Evolutionary conservation across 257 asterid species (phyloP).

Genomic region (Penstemon newberryi): DNA sequence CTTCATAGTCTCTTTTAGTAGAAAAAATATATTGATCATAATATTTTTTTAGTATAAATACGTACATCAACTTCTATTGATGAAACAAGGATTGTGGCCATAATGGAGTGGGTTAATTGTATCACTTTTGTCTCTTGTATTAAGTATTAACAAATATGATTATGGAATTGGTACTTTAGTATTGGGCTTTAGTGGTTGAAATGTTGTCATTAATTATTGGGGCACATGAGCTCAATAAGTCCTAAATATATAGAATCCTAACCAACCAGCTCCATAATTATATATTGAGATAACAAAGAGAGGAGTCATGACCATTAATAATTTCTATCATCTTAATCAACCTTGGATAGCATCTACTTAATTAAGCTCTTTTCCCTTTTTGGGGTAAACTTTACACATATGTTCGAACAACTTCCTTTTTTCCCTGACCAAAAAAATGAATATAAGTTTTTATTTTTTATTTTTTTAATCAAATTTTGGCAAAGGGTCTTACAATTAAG

Average conservation of each 20-base stretch:
- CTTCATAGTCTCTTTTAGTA: no score
- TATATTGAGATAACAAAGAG: not conserved
- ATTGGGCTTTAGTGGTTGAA: conserved; percentile 36
- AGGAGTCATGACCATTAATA: no score
- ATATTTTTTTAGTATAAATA: no score
- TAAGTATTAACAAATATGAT: not conserved
- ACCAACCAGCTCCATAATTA: conserved; percentile 42
- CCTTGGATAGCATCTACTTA: conserved; percentile 15
- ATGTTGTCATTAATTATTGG: conserved; percentile 32
- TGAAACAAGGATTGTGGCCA: no score
- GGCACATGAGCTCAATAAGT: conserved; percentile 42
- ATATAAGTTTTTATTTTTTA: no score
- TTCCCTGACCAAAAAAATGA: not conserved
- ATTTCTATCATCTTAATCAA: not conserved
- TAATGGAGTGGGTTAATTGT: not conserved
- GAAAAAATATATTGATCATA: no score
- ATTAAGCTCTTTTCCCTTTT: no score
- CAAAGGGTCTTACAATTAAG: not conserved
- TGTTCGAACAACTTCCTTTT: no score
- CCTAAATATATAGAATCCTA: conserved; percentile 10
- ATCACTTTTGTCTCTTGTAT: no score
- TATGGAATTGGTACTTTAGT: not conserved
- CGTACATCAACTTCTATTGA: no score
- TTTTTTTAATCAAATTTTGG: conserved; percentile 8
- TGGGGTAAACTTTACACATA: no score